Conservation (phyloP, 257 asterid species). For the Solanum phureja region DNA sequence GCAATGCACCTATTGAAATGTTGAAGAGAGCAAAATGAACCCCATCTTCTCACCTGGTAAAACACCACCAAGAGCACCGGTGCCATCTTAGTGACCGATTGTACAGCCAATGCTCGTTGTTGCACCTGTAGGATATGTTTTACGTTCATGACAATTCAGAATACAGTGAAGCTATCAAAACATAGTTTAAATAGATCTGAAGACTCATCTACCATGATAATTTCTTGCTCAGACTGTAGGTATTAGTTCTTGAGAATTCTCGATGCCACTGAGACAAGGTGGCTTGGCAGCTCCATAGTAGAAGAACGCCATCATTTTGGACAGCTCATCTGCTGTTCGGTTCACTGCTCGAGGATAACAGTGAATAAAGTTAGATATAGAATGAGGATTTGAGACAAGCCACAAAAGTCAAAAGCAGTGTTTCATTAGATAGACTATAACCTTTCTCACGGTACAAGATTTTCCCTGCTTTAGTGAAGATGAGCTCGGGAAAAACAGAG, state of each 20-base stretch:
- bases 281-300: conserved; percentile 90
- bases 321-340: conserved; percentile 76
- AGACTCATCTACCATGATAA: neutral
- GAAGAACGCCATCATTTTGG: conserved; percentile 89
- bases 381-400: neutral
- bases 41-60: neutral
- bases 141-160: neutral
- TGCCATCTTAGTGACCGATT: neutral
- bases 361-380: neutral
- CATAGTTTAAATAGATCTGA: neutral
- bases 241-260: conserved; percentile 41
- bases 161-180: neutral
- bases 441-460: conserved; percentile 84
- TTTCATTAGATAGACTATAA: conserved; percentile 4
- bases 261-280: conserved; percentile 39
- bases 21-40: neutral
- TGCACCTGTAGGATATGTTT: neutral
- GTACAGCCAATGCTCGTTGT: neutral
- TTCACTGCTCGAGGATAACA: conserved; percentile 26
- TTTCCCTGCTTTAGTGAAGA: conserved; percentile 81
- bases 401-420: neutral
- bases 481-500: conserved; percentile 69
- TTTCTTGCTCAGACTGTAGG: conserved; percentile 26
- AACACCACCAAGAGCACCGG: neutral
- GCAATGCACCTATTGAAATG: neutral